Conservation (phyloP, 2,329 filamentous ascomycete species). For the Aspergillus tubingensis region DNA sequence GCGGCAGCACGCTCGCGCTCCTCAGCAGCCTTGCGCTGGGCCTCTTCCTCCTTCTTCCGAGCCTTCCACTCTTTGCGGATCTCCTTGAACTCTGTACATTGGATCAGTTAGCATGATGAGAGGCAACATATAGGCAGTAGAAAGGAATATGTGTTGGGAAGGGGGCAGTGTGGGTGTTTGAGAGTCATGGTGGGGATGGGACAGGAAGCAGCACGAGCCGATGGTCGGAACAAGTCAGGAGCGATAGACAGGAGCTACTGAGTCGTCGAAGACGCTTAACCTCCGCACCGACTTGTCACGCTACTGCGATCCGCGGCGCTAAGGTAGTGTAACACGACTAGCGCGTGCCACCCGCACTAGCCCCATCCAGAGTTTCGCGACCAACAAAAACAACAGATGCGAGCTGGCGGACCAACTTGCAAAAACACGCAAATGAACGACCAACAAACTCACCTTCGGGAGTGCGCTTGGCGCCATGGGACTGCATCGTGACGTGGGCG, state of each 20-base stretch:
- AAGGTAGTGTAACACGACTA: conserved; percentile 53
- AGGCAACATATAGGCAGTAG: not conserved
- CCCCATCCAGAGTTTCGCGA: conserved; percentile 42
- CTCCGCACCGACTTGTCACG: conserved; percentile 50
- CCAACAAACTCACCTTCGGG: conserved; percentile 77
- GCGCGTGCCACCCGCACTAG: conserved; percentile 41
- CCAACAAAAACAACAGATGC: conserved; percentile 25
- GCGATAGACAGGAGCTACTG: conserved; percentile 17
- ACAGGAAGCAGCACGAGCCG: conserved; percentile 11
- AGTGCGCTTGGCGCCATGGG: conserved; percentile 89
- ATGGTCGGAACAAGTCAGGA: conserved; percentile 20
- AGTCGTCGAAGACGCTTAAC: conserved; percentile 39
- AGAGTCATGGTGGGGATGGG: conserved; percentile 5
- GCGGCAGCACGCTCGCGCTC: conserved; percentile 72
- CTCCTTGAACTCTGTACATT: conserved; percentile 85
- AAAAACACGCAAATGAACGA: conserved; percentile 12
- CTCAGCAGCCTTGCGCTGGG: conserved; percentile 83
- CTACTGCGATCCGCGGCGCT: conserved; percentile 57
- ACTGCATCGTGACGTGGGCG: conserved; percentile 98
- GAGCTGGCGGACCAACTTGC: conserved; percentile 20
- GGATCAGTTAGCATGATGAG: conserved; percentile 24
- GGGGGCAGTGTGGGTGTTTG: not conserved
- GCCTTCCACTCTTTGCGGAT: conserved; percentile 99
- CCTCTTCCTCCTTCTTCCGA: conserved; percentile 98
- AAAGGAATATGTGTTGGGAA: not conserved